Base-by-base conservation (phyloP, 176 grass and related monocot genomes). In the Lolium rigidum region DNA sequence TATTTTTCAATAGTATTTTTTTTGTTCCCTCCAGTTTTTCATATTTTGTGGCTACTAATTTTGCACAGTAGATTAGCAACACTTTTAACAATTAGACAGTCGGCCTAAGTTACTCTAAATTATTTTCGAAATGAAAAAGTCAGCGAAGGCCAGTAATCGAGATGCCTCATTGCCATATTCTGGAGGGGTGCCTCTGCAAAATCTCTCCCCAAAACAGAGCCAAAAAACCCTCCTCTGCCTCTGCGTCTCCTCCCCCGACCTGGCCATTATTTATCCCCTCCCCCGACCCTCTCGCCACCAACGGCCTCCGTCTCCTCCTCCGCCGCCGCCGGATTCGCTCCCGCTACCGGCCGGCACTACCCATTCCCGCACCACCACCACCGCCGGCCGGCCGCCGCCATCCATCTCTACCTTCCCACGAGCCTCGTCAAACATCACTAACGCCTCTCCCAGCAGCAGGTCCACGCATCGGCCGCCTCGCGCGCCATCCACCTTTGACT, bases 261-360 rank as follows among this genome's bases (percentile, higher is more conserved):
- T 48, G 31, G 31, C 31, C 39, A 70, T 85, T 91, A 85, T 91
- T 84, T 84, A 87, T 87, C 85, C 80, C 80, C 54, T 82, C 64
- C 64, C 64, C 43, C n/a, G n/a, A n/a, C n/a, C n/a, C 49, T 18
- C 25, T 15, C 31, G 49, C 70, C 77, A 84, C 15, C 82, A 38
- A 54, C 60, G 58, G 24, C 73, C 62, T 24, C 83, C 83, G 18
- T 60, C 57, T 0, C 73, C 46, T 2, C 72, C 76, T 0, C 61
- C 71, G 25, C 89, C 81, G 59, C 65, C 89, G 76, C 62, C 89
- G 70, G 82, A 85, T 51, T 80, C 38, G 76, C 26, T 38, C 73
- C 52, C 65, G 9, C 37, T 26, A 6, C 65, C 80, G 63, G 83
- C 84, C 63, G 73, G 66, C 58, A 7, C 76, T 52, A 14, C 16